A percentile compares a stretch with the other conserved stretches of the same genome.
Evolutionary conservation across 2,329 filamentous ascomycete genomes (phyloP).

Genomic region (Cercospora sesami): DNA sequence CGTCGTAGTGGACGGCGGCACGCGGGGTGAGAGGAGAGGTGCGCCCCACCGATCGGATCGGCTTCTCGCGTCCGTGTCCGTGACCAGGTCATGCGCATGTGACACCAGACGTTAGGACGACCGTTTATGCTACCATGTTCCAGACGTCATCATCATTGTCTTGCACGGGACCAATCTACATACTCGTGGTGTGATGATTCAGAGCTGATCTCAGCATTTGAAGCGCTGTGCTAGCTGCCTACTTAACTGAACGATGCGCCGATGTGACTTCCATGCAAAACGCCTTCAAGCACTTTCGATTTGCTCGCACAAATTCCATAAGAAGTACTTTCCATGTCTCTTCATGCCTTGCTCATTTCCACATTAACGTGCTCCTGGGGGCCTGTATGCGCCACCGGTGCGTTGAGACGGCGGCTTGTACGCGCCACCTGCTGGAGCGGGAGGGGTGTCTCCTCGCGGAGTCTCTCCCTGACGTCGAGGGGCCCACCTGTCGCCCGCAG

Average conservation of each 20-base stretch:
- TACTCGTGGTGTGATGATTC: background rate
- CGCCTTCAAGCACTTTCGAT: conserved; percentile 2
- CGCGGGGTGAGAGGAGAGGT: background rate
- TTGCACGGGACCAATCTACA: background rate
- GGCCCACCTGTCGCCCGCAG: conserved; percentile 23
- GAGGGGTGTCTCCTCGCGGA: conserved; percentile 21
- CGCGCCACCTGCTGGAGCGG: conserved; percentile 20
- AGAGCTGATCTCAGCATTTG: background rate
- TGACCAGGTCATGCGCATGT: background rate
- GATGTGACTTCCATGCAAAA: background rate
- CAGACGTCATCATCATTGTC: background rate
- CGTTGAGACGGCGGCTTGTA: conserved; percentile 32
- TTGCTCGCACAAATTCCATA: background rate
- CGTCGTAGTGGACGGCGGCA: background rate
- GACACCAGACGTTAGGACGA: background rate
- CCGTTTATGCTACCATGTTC: background rate
- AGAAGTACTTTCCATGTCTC: conserved; percentile 5
- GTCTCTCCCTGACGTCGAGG: conserved; percentile 21
- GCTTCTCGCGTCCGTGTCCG: background rate
- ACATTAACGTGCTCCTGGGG: conserved; percentile 27
- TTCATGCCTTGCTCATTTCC: background rate
- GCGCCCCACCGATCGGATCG: background rate
- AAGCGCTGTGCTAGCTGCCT: conserved; percentile 11
- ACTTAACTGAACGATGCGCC: background rate
- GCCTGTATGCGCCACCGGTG: conserved; percentile 32